A percentile compares a stretch with the other conserved stretches of the same genome.
Evolutionary conservation across 345 rosid genomes (phyloP).

Genomic region (Draba incana): DNA sequence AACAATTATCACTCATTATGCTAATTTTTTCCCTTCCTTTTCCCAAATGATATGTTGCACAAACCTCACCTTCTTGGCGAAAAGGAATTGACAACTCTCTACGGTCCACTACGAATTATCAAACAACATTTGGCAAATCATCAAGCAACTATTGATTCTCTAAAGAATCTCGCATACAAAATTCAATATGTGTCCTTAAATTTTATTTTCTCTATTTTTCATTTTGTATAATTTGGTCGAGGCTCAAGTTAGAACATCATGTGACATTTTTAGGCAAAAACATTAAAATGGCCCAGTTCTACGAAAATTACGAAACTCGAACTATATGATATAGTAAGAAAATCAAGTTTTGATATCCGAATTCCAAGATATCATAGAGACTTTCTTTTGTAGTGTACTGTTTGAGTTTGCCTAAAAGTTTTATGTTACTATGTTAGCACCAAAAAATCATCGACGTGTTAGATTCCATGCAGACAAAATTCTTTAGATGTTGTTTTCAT

Average conservation of each 20-base stretch:
- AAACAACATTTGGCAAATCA: conserved; percentile 12
- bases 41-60: not conserved
- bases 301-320: not conserved
- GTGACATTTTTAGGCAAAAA: not conserved
- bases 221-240: not conserved
- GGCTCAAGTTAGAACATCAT: not conserved
- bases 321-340: not conserved
- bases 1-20: not conserved
- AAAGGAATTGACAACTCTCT: not conserved
- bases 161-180: too few relatives aligned
- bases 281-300: not conserved
- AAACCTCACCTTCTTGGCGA: not conserved
- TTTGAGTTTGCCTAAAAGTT: conserved; percentile 33
- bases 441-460: conserved; percentile 40
- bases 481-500: not conserved
- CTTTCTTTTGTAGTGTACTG: not conserved
- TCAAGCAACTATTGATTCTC: not conserved
- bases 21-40: not conserved
- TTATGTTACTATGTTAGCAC: conserved; percentile 14
- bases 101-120: not conserved
- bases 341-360: not conserved
- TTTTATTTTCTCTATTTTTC: not conserved
- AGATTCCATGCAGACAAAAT: conserved; percentile 32
- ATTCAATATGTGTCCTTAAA: not conserved
- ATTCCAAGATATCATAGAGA: not conserved